Conservation (phyloP, 352 stramenopile species). For the Pythium aquatile region DNA sequence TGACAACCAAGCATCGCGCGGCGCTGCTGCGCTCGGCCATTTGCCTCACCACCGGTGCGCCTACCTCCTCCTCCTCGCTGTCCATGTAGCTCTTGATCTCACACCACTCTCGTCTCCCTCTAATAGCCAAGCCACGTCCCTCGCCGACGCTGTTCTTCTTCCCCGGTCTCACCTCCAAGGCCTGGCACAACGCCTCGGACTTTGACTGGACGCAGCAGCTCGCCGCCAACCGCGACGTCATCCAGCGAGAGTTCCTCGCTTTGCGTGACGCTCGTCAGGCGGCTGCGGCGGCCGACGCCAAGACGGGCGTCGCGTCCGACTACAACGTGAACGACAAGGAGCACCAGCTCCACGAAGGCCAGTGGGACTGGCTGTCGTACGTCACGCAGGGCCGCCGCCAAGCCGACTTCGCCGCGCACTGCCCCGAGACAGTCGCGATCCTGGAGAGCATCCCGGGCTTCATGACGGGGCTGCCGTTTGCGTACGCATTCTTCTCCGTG, state of each 20-base stretch:
- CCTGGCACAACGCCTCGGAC: slow-evolving; percentile 58
- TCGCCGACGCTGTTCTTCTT: slow-evolving; percentile 83
- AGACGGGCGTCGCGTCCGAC: slow-evolving; percentile 27
- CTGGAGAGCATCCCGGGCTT: slow-evolving; percentile 81
- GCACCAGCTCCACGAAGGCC: slow-evolving; percentile 71
- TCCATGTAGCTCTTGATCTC: background rate
- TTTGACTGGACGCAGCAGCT: slow-evolving; percentile 60
- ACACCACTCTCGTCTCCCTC: no score
- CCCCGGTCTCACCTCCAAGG: slow-evolving; percentile 55
- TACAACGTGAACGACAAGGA: slow-evolving; percentile 74
- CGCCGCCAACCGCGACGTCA: slow-evolving; percentile 55
- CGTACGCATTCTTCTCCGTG: slow-evolving; percentile 96
- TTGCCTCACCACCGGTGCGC: slow-evolving; percentile 70
- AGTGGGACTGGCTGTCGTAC: slow-evolving; percentile 95
- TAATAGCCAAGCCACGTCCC: slow-evolving; percentile 63
- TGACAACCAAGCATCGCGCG: slow-evolving; percentile 43
- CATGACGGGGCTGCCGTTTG: slow-evolving; percentile 91
- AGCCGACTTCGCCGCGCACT: slow-evolving; percentile 60
- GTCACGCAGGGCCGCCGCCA: slow-evolving; percentile 70
- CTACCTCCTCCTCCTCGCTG: background rate
- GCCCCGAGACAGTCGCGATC: slow-evolving; percentile 63
- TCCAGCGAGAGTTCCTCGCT: slow-evolving; percentile 60
- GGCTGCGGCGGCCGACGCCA: background rate
- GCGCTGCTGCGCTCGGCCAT: slow-evolving; percentile 71
- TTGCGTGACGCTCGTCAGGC: slow-evolving; percentile 38